Base-by-base conservation (phyloP, 192 early-diverging fungal species). In the Geranomyces variabilis region DNA sequence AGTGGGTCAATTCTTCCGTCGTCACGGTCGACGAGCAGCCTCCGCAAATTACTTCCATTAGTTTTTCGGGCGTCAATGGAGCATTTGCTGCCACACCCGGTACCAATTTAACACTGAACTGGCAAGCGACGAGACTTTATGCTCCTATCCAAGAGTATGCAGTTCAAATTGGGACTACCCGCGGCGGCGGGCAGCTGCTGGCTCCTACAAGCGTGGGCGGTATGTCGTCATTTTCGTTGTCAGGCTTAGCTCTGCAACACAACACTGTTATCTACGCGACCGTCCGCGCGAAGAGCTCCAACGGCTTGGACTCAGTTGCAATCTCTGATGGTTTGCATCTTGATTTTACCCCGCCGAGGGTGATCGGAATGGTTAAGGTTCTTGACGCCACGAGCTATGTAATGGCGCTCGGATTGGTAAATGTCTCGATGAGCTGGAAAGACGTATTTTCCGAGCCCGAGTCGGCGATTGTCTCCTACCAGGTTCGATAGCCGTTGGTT, bases 111-210 rank as follows among this genome's bases (percentile, higher is more conserved):
- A 21, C 61, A 13, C 61, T 63, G 0, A 63, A 26, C 1, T 63
- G 61, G 61, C 0, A 9, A 6, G 26, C 34, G 21, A 13, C 61
- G 33, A 28, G 34, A 26, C 28, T 5, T 0, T 26, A 63, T 21
- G 26, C 61, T 33, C 61, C 61, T 63, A 63, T 63, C 9, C 29
- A 33, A 5, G 33, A 63, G n/a, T 63, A 63, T 63, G 1, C 26
- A 6, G 19, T 63, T 14, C 61, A 63, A 63, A 1, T 63, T 21
- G 61, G 61, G 34, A 63, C 61, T 22, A 63, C 33, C n/a, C 4
- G 34, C 33, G 61, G 61, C 14, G 61, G 61, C 7, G 4, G 29
- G 12, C 61, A 63, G 34, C 21, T 31, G 4, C 33, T 31, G 12
- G 12, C 61, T 8, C 34, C n/a, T 15, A 63, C 61, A 34, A 33